Evolutionary conservation across 176 grass and related monocot genomes (phyloP).

Genomic region (Rhynchospora tenuis): DNA sequence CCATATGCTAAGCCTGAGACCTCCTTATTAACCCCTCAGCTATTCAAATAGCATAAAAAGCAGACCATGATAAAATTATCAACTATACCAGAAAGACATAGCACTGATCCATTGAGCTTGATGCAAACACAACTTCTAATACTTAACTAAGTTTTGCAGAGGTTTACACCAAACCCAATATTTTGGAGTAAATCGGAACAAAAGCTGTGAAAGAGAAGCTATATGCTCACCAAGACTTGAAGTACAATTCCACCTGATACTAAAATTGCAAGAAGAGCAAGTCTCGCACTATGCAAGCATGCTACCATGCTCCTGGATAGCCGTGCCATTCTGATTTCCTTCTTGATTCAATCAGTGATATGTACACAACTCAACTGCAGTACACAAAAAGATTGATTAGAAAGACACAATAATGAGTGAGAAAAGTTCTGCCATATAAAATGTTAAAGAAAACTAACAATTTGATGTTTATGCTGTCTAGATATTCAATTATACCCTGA

Average conservation of each 20-base stretch:
- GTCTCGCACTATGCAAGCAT: conserved; percentile 63
- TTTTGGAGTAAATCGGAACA: not conserved
- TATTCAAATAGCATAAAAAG: not conserved
- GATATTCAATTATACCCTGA: not conserved
- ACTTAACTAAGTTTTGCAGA: too few species aligned
- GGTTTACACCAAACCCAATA: too few species aligned
- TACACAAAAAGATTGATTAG: not conserved
- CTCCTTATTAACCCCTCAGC: not conserved
- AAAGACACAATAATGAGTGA: not conserved
- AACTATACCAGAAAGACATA: not conserved
- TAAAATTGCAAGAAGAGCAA: conserved; percentile 74
- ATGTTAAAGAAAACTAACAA: not conserved
- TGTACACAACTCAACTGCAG: conserved; percentile 10
- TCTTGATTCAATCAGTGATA: not conserved
- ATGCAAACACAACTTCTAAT: too few species aligned
- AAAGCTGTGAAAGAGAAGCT: not conserved
- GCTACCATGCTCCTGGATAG: conserved; percentile 46
- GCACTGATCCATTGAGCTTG: not conserved
- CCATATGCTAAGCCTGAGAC: not conserved
- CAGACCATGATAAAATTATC: not conserved
- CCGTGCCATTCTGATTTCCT: conserved; percentile 37
- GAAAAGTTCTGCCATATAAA: not conserved
- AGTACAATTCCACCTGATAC: conserved; percentile 71
- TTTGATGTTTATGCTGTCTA: not conserved
- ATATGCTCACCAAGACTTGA: conserved; percentile 64